Evolutionary conservation across 78 protist genomes (phyloP), one percentile per base, ranked within the genome.

Genomic region (Dictyostelium purpureum): DNA sequence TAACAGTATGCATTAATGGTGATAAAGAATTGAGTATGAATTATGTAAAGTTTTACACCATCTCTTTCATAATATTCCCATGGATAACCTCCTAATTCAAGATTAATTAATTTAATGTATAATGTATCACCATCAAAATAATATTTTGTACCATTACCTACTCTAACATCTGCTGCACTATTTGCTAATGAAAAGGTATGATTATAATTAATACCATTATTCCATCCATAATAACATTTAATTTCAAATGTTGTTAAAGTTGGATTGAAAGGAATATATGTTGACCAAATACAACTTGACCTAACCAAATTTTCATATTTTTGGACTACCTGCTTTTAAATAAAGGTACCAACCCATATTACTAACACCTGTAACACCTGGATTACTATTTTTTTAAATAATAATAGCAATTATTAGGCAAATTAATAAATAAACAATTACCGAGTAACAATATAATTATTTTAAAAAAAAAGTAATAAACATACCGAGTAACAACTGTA

Each of bases 281-380:
- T 11, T 65, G 33, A n/a, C 78, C 78, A 52, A 35, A 81, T 18
- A 69, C n/a, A 24, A 81, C 37, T 45, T 67, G 89, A 0, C 26
- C 12, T n/a, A 70, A 21, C 26, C 42, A 63, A 14, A 63, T 31
- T 16, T 37, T 63, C 12, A 63, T 33, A 31, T 63, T 45, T 10
- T 26, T 33, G 89, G 89, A 19, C 79, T 65, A 4, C 79, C 77
- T 40, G 14, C n/a, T 10, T 24, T 49, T 0, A 47, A 33, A 24
- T 67, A 81, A 14, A 69, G 12, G 66, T 81, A 81, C 89, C 89
- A 81, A 12, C 89, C 89, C 40, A 81, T 33, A 38, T 81, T 81
- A 4, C 69, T 49, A 5, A 81, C 14, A 81, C 89, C 89, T 9
- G 89, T 81, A 43, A 81, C 52, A 81, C 89, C 89, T 12, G 59